Evolutionary conservation across 306 rosid genomes (phyloP), one percentile per base, ranked within the genome.

Genomic region (Trifolium pratense): DNA sequence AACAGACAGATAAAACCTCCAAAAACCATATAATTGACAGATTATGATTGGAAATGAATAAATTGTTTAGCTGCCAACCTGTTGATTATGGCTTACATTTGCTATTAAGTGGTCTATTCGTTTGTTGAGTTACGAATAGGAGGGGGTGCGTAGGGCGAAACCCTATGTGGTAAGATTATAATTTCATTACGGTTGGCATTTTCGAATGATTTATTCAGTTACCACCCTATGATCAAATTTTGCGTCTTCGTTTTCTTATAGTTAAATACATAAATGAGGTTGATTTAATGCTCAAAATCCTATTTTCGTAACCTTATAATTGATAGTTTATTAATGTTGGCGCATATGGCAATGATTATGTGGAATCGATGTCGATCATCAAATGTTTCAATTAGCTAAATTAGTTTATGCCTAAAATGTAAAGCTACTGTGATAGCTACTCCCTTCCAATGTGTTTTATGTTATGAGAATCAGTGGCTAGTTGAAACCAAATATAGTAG

Each of bases 1-100:
- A 63, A 76, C 61, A 16, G 10, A 15, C 31, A 37, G 29, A 62
- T 70, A 68, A 57, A 57, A 85, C 46, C 68, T 61, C 42, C 26
- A 75, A 48, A 18, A 40, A 32, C 61, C 32, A 11, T 21, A 9
- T 17, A 55, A 5, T 48, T 57, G 53, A 5, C 53, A 15, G 17
- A 43, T 13, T 43, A 43, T 13, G 16, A 2, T 45, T 45, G 18
- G 16, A 16, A 45, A 45, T 45, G 52, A 10, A 45, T 3, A 0
- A 45, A 10, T 11, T 12, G 2, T 42, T 42, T 3, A 10, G 15
- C 5, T 42, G 48, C 48, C 5, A 11, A 11, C n/a, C 5, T 3
- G n/a, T 42, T 42, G 48, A 43, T 13, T 43, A 43, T 43, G 16
- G 7, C 1, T 13, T 4, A 43, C 13, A 3, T 43, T 43, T 4